Conservation (phyloP, 225 moss, liverwort and hornwort species). For the Sphagnum contortum region DNA sequence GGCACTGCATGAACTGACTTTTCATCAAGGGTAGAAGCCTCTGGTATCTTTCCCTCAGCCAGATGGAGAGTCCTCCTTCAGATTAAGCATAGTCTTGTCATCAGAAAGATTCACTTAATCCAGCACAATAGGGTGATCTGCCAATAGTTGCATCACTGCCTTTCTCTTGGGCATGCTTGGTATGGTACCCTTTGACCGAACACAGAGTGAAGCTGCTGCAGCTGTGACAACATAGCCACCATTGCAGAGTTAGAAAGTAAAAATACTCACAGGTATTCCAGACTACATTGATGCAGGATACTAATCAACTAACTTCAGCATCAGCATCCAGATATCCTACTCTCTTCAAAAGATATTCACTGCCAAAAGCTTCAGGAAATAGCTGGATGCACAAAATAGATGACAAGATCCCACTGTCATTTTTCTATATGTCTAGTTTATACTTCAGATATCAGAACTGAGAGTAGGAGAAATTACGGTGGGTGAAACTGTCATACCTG, state of each 20-base stretch:
- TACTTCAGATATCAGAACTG: neutral
- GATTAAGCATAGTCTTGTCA: constrained; percentile 1
- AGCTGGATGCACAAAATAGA: neutral
- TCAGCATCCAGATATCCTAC: too few relatives aligned
- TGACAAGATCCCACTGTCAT: neutral
- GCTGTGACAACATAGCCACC: constrained; percentile 29
- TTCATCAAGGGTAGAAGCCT: constrained; percentile 5
- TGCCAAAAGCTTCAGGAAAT: neutral
- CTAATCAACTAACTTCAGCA: neutral
- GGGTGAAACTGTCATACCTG: constrained; percentile 29
- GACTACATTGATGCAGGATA: neutral
- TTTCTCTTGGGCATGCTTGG: constrained; percentile 82
- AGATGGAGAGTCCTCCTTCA: constrained; percentile 5
- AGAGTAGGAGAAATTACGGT: neutral
- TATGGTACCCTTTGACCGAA: constrained; percentile 67
- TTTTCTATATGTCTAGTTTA: neutral
- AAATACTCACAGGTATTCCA: neutral
- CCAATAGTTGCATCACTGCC: constrained; percentile 59
- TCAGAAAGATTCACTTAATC: constrained; percentile 11
- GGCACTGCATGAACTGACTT: neutral
- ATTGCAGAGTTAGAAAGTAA: neutral
- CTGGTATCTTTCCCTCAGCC: neutral
- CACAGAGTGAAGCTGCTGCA: constrained; percentile 73
- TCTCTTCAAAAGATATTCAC: neutral
- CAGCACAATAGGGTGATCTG: constrained; percentile 32